These are phyloP conservation scores for Magnusiomyces sp. DNA, from an alignment of 1,139 yeast species.

Conservation along the genomic window DNA sequence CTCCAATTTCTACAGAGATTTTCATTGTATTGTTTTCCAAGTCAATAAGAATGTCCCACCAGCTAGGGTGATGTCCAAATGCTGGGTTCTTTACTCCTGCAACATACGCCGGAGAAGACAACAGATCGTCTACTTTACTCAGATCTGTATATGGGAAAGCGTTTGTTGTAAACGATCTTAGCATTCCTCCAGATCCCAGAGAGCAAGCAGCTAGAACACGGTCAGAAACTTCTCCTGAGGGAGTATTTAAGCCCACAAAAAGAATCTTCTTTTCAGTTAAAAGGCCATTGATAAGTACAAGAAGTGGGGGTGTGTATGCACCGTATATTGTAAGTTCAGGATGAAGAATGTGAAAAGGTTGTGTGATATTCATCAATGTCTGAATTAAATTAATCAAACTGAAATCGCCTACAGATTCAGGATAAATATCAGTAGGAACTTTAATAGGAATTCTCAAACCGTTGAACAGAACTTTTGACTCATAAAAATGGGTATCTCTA, in stretches of 20 bases:
- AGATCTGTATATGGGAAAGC: constrained; percentile 58
- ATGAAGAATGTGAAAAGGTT: constrained; percentile 23
- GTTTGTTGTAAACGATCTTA: constrained; percentile 41
- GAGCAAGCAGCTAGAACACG: constrained; percentile 46
- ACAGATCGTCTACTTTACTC: constrained; percentile 49
- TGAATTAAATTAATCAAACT: constrained; percentile 23
- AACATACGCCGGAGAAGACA: constrained; percentile 45
- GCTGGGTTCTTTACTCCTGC: constrained; percentile 67
- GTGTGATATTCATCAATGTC: constrained; percentile 19
- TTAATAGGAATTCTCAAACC: constrained; percentile 30
- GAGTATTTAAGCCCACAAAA: constrained; percentile 46
- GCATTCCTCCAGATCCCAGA: constrained; percentile 49
- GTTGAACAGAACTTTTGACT: constrained; percentile 26
- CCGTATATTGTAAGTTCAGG: constrained; percentile 44
- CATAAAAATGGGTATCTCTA: constrained; percentile 30
- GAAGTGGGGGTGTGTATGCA: constrained; percentile 49
- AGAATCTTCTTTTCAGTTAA: constrained; percentile 50
- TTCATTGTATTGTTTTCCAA: constrained; percentile 42
- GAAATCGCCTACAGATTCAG: constrained; percentile 31
- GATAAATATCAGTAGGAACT: constrained; percentile 29
- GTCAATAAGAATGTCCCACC: constrained; percentile 57
- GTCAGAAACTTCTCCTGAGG: constrained; percentile 50
- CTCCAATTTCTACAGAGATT: constrained; percentile 27
- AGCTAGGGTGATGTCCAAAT: constrained; percentile 46
- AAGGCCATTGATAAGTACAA: constrained; percentile 48